Percentiles rank a stretch among this genome's conserved stretches.
Evolutionary conservation across 306 rosid genomes (phyloP).

Genomic region (Citrullus amarus): DNA sequence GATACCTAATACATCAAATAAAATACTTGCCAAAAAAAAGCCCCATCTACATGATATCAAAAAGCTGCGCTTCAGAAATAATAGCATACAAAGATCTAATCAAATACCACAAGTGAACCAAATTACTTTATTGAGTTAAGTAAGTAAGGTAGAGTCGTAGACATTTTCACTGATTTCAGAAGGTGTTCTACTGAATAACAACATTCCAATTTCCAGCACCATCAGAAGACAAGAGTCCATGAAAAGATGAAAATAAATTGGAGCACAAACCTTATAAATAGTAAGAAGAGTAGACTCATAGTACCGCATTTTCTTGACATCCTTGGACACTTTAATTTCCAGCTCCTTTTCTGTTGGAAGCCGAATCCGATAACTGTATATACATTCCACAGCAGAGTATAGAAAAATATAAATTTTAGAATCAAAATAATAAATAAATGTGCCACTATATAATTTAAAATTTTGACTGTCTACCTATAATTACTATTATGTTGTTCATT

Average conservation of each 20-base stretch:
- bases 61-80: neutral
- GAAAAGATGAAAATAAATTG: conserved; percentile 1
- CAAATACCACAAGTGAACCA: neutral
- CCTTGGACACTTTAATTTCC: conserved; percentile 90
- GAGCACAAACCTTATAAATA: conserved; percentile 64
- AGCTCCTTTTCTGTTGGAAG: conserved; percentile 93
- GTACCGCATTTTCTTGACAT: conserved; percentile 70
- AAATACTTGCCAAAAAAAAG: neutral
- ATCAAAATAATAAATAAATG: neutral
- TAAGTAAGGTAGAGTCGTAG: neutral
- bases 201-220: neutral
- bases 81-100: neutral
- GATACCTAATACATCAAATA: neutral
- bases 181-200: neutral
- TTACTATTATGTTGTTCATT: no score
- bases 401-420: no score
- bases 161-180: neutral
- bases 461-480: neutral
- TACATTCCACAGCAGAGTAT: conserved; percentile 7
- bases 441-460: neutral
- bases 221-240: neutral
- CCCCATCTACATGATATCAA: neutral
- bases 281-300: conserved; percentile 89
- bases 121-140: neutral
- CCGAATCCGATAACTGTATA: conserved; percentile 78